These are phyloP conservation scores for Phytopythium sindhum DNA, from an alignment of 352 stramenopile genomes.

Conservation along the genomic window DNA sequence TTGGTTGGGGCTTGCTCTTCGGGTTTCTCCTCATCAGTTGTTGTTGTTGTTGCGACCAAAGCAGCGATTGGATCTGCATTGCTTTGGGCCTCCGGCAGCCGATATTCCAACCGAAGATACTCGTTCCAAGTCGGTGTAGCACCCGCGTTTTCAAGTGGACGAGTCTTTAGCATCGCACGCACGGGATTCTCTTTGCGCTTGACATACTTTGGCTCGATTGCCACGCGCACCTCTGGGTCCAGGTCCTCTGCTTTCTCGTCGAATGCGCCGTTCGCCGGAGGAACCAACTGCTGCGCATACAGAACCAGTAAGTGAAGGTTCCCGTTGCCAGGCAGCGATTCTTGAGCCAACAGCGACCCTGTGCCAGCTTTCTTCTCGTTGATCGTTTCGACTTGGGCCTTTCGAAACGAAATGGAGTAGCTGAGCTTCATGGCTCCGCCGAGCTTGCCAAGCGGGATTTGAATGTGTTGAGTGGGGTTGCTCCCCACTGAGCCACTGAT, in stretches of 20 bases:
- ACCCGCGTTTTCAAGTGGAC: constrained; percentile 39
- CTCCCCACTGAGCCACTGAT: neutral
- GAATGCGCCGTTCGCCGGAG: constrained; percentile 14
- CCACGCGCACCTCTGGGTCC: constrained; percentile 47
- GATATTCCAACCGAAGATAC: constrained; percentile 47
- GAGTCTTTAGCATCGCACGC: constrained; percentile 47
- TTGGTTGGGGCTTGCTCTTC: neutral
- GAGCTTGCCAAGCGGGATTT: constrained; percentile 18
- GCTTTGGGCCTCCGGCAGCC: neutral
- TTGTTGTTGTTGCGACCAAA: neutral
- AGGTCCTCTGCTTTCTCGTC: constrained; percentile 28
- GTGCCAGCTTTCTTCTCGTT: neutral
- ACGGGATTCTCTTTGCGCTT: constrained; percentile 48
- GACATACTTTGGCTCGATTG: constrained; percentile 46
- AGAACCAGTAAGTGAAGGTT: constrained; percentile 44
- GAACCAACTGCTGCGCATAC: constrained; percentile 31
- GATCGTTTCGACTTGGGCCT: neutral
- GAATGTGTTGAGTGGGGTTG: neutral
- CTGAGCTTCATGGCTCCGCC: constrained; percentile 23
- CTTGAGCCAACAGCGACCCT: neutral
- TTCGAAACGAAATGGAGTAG: constrained; percentile 19
- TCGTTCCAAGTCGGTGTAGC: constrained; percentile 41
- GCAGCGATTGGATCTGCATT: neutral
- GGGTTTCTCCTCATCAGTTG: neutral
- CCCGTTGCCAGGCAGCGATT: constrained; percentile 17